Percentiles rank a stretch among this genome's conserved stretches.
Conservation (phyloP, 2,329 filamentous ascomycete genomes). For the Hymenotorrendiella dingleyae region DNA sequence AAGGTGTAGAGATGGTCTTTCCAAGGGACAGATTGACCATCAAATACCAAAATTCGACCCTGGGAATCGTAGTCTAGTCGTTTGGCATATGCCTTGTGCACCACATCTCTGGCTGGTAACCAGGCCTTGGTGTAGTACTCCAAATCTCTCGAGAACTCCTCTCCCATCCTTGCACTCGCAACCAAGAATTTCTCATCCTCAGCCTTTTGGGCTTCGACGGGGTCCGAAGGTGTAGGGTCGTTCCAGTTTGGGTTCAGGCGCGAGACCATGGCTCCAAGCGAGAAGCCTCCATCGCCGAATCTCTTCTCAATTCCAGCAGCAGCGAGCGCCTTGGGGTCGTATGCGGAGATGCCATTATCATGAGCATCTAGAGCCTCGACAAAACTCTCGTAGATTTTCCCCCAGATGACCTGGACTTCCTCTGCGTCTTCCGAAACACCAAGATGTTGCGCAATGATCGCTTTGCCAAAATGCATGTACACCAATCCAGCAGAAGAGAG, state of each 20-base stretch:
- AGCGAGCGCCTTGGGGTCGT: slow-evolving; percentile 64
- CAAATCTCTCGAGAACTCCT: slow-evolving; percentile 78
- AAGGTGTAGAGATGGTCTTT: slow-evolving; percentile 92
- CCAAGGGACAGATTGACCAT: slow-evolving; percentile 78
- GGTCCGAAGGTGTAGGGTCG: slow-evolving; percentile 50
- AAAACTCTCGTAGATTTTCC: slow-evolving; percentile 88
- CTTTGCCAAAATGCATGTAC: slow-evolving; percentile 89
- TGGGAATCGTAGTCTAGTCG: slow-evolving; percentile 63
- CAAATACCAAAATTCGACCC: slow-evolving; percentile 77
- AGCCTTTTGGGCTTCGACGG: slow-evolving; percentile 56
- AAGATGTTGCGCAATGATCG: slow-evolving; percentile 68
- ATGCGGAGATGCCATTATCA: slow-evolving; percentile 87
- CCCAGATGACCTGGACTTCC: slow-evolving; percentile 70
- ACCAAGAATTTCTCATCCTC: slow-evolving; percentile 76
- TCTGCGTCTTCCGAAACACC: slow-evolving; percentile 54
- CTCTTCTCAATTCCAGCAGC: slow-evolving; percentile 72
- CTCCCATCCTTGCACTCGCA: slow-evolving; percentile 79
- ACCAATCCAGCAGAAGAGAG: slow-evolving; percentile 90
- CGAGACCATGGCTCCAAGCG: slow-evolving; percentile 75
- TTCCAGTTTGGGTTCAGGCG: slow-evolving; percentile 79
- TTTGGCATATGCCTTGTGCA: slow-evolving; percentile 67
- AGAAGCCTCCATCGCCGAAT: slow-evolving; percentile 78
- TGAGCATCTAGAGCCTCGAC: slow-evolving; percentile 95
- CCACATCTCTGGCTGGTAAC: slow-evolving; percentile 79
- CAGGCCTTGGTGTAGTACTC: slow-evolving; percentile 70